Conservation (phyloP, 306 rosid genomes). For the Corylus americana region DNA sequence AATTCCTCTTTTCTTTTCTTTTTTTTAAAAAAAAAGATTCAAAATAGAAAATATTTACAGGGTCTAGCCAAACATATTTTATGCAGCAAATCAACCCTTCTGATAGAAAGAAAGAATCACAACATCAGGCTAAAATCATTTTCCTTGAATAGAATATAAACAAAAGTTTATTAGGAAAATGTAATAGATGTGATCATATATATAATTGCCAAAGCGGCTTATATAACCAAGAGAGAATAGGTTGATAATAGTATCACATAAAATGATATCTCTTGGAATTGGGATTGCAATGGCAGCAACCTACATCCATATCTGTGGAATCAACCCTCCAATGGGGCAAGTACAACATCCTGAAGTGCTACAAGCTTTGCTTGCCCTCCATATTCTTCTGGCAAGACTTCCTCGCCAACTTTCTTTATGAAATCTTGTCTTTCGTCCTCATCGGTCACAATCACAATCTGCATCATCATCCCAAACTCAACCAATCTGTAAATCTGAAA, state of each 20-base stretch:
- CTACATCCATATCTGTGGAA: background rate
- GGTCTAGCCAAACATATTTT: background rate
- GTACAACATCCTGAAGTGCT: conserved; percentile 61
- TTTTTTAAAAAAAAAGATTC: too few species aligned
- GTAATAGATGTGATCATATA: background rate
- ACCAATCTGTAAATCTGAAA: conserved; percentile 2
- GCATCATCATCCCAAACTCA: conserved; percentile 37
- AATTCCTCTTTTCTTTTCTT: too few species aligned
- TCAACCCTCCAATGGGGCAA: conserved; percentile 45
- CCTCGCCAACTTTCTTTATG: conserved; percentile 72
- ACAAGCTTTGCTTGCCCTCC: conserved; percentile 77
- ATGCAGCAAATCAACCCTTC: background rate
- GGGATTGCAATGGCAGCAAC: background rate
- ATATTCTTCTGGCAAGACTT: conserved; percentile 69
- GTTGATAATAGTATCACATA: background rate
- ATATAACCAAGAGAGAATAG: background rate
- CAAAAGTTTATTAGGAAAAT: background rate
- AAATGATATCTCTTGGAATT: background rate
- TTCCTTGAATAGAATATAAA: too few species aligned
- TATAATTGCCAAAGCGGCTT: background rate
- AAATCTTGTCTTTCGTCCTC: conserved; percentile 62
- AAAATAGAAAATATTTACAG: background rate
- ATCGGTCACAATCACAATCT: conserved; percentile 72
- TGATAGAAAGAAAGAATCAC: background rate
- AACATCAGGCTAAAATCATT: background rate